phyloP scores from a whole-genome alignment of 441 rosid species.

The Aleurites moluccanus region DNA sequence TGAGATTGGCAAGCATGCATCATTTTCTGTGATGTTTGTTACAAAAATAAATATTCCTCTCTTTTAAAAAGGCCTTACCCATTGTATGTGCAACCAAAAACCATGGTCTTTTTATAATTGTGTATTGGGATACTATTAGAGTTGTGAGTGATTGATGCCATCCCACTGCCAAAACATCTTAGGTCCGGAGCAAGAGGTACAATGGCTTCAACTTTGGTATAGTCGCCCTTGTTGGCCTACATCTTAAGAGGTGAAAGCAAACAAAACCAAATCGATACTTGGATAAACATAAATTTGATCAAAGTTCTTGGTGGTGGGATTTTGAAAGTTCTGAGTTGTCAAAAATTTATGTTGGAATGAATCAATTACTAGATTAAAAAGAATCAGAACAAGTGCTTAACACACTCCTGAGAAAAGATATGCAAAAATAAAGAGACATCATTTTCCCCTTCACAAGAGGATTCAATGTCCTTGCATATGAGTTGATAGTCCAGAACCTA shows the following conservation, averaged over 20 bases:
- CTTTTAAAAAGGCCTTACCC: too few species aligned
- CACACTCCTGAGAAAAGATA: background rate
- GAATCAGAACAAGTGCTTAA: background rate
- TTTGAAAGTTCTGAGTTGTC: too few species aligned
- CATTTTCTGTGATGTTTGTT: slow-evolving; percentile 35
- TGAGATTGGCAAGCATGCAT: slow-evolving; percentile 33
- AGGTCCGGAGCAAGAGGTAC: background rate
- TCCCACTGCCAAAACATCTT: slow-evolving; percentile 17
- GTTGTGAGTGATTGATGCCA: slow-evolving; percentile 43
- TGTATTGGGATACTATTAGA: slow-evolving; percentile 23
- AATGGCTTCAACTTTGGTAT: slow-evolving; percentile 20
- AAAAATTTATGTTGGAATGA: too few species aligned
- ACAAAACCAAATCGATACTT: too few species aligned
- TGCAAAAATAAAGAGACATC: background rate
- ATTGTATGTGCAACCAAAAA: too few species aligned
- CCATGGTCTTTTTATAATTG: slow-evolving; percentile 42
- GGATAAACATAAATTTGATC: too few species aligned
- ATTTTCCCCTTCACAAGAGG: background rate
- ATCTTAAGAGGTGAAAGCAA: too few species aligned
- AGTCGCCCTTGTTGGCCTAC: too few species aligned
- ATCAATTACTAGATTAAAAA: background rate
- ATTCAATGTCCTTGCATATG: background rate
- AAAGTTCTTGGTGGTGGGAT: too few species aligned
- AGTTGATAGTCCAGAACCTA: background rate
- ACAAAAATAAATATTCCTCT: slow-evolving; percentile 3